Percentiles rank a stretch among this genome's conserved stretches.
phyloP scores from a whole-genome alignment of 306 rosid genomes.

The Calophaca sinica region DNA sequence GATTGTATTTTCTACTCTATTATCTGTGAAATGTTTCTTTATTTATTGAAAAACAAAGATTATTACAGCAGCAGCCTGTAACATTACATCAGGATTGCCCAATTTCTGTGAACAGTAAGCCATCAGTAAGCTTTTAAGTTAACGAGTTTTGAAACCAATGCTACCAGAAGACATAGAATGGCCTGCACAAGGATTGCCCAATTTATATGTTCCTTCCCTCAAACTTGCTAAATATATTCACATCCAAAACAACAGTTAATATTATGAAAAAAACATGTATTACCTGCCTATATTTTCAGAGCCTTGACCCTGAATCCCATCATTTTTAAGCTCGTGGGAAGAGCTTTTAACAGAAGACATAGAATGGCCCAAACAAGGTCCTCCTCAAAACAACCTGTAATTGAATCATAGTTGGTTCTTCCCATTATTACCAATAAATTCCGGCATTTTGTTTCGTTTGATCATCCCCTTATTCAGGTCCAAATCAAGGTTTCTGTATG shows the following conservation, averaged over 20 bases:
- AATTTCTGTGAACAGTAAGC: neutral
- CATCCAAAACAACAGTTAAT: slow-evolving; percentile 21
- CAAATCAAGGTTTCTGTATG: slow-evolving; percentile 43
- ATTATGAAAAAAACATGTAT: neutral
- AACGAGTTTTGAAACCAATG: neutral
- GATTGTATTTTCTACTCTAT: neutral
- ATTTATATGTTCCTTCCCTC: neutral
- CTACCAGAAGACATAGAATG: slow-evolving; percentile 1
- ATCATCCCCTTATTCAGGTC: slow-evolving; percentile 39
- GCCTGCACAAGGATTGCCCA: neutral
- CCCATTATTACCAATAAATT: slow-evolving; percentile 40
- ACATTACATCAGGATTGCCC: neutral
- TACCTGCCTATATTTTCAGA: slow-evolving; percentile 50
- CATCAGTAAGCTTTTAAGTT: slow-evolving; percentile 3
- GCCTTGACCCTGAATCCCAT: slow-evolving; percentile 45
- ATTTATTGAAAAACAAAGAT: neutral
- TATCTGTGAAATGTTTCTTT: neutral
- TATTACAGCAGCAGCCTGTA: neutral
- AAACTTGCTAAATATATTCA: slow-evolving; percentile 16
- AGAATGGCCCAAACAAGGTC: slow-evolving; percentile 40
- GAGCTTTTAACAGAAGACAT: slow-evolving; percentile 52
- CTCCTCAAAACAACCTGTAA: slow-evolving; percentile 42
- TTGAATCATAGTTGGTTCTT: slow-evolving; percentile 37
- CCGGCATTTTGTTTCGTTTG: slow-evolving; percentile 41
- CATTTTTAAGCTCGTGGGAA: slow-evolving; percentile 32